phyloP scores from a whole-genome alignment of 2,329 filamentous ascomycete species.

The Ceratocystis papillata region DNA sequence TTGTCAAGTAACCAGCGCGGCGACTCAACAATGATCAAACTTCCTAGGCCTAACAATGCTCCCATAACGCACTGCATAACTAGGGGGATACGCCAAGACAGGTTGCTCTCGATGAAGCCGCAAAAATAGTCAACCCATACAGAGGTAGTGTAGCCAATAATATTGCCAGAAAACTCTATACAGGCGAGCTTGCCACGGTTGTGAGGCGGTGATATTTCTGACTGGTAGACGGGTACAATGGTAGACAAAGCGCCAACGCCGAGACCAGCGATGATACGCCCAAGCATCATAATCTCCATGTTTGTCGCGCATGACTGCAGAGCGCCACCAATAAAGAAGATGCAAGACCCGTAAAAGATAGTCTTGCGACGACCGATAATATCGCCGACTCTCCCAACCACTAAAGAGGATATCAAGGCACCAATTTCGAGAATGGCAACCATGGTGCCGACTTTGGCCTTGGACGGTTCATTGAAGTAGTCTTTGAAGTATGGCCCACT shows the following conservation, averaged over 20 bases:
- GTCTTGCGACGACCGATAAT: constrained; percentile 80
- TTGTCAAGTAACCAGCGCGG: constrained; percentile 97
- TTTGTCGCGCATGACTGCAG: constrained; percentile 71
- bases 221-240: constrained; percentile 88
- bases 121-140: constrained; percentile 99
- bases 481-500: constrained; percentile 81
- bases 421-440: constrained; percentile 93
- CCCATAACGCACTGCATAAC: constrained; percentile 95
- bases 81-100: constrained; percentile 83
- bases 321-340: constrained; percentile 76
- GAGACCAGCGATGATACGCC: constrained; percentile 72
- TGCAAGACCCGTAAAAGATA: constrained; percentile 83
- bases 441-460: constrained; percentile 87
- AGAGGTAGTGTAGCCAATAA: constrained; percentile 87
- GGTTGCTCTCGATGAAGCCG: constrained; percentile 72
- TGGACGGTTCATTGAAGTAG: constrained; percentile 82
- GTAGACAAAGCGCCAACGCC: constrained; percentile 82
- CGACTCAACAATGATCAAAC: constrained; percentile 89
- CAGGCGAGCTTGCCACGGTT: constrained; percentile 92
- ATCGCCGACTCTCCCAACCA: constrained; percentile 81
- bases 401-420: constrained; percentile 77
- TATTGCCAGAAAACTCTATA: constrained; percentile 97
- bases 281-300: constrained; percentile 82
- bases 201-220: constrained; percentile 90
- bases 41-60: constrained; percentile 69